phyloP scores from a whole-genome alignment of 495 filamentous ascomycete genomes.

The Terfezia claveryi region DNA sequence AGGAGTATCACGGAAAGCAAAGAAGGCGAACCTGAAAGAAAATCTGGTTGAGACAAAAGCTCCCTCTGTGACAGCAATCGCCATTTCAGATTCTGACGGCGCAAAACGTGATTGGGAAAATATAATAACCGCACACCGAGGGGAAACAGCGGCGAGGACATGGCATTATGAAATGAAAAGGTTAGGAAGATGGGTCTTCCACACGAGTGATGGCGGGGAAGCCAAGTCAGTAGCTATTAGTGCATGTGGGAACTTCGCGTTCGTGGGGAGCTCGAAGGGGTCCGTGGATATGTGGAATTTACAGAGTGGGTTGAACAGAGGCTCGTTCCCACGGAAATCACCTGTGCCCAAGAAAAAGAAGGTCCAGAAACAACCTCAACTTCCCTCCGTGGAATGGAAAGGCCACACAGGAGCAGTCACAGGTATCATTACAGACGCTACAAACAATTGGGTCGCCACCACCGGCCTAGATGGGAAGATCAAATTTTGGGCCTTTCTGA shows the following conservation, averaged over 20 bases:
- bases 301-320: slow-evolving; percentile 71
- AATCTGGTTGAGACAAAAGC: slow-evolving; percentile 59
- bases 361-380: slow-evolving; percentile 11
- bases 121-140: slow-evolving; percentile 77
- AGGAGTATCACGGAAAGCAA: slow-evolving; percentile 58
- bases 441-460: slow-evolving; percentile 65
- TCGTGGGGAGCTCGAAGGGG: slow-evolving; percentile 69
- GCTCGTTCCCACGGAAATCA: slow-evolving; percentile 55
- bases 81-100: slow-evolving; percentile 76
- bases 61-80: slow-evolving; percentile 70
- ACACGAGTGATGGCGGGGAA: slow-evolving; percentile 59
- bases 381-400: slow-evolving; percentile 7
- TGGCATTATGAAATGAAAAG: slow-evolving; percentile 92
- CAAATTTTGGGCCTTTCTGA: slow-evolving; percentile 91
- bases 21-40: slow-evolving; percentile 50
- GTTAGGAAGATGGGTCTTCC: slow-evolving; percentile 80
- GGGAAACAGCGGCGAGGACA: slow-evolving; percentile 64
- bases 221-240: slow-evolving; percentile 78
- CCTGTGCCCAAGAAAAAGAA: slow-evolving; percentile 36
- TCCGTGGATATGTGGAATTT: slow-evolving; percentile 87
- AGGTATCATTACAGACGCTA: slow-evolving; percentile 58
- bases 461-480: slow-evolving; percentile 81
- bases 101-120: slow-evolving; percentile 77
- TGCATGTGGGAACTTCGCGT: slow-evolving; percentile 76
- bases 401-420: slow-evolving; percentile 67